Base-by-base conservation (phyloP, 495 filamentous ascomycete genomes). In the Hyaloscypha hepaticicola region DNA sequence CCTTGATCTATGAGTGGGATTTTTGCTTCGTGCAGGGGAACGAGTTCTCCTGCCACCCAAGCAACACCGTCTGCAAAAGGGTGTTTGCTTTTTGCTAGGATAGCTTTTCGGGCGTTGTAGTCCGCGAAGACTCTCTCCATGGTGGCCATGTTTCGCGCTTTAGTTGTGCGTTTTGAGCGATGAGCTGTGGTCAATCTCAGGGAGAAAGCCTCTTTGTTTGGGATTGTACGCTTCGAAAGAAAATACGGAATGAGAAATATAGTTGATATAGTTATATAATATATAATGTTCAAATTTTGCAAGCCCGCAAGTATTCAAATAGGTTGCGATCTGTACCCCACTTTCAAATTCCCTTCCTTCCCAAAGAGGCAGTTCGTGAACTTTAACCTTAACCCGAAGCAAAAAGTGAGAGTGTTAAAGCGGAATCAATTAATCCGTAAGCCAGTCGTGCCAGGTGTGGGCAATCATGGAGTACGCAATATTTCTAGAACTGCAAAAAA, bases 1-100 rank as follows among this genome's bases (percentile, higher is more conserved):
- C 50, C 50, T 53, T 53, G 50, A 21, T 53, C 50, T 5, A 53
- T 24, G 26, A 53, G 50, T 5, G 50, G 50, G 22, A 53, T 53
- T 3, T 21, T 19, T 5, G 50, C 50, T 53, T 53, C 26, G 50
- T 53, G 50, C 6, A 53, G 50, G 26, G 50, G 50, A 21, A 28
- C 26, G 26, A 53, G 50, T 26, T 53, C 50, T 9, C 50, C 50
- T 24, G 50, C 50, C 25, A 53, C 4, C 50, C 50, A 53, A 16
- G 50, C 50, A 9, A 53, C 50, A 21, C 50, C 50, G 22, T 53
- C 7, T 19, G 50, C 50, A 21, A 53, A 53, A 19, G 50, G 50
- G 26, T 53, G 6, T 7, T 1, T 6, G 50, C 22, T 28, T 53
- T 19, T 21, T 29, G 22, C 24, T 26, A 53, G 9, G 50, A 53